phyloP scores from a whole-genome alignment of 306 rosid genomes.

The Sphenostylis stenocarpa region DNA sequence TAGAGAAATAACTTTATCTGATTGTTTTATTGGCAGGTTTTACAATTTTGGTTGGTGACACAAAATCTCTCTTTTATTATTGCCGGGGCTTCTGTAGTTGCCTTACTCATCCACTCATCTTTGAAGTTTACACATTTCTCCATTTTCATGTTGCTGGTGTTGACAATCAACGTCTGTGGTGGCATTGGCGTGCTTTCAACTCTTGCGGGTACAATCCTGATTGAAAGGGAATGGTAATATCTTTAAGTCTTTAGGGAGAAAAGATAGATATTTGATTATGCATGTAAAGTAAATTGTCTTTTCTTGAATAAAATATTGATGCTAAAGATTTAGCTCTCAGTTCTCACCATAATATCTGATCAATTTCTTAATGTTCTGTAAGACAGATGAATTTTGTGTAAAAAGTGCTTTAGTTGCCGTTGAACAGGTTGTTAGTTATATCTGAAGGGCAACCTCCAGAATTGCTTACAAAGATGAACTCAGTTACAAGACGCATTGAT shows the following conservation, averaged over 20 bases:
- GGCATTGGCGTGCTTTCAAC: slow-evolving; percentile 80
- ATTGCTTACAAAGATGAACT: slow-evolving; percentile 66
- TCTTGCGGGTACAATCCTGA: slow-evolving; percentile 83
- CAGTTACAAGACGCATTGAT: slow-evolving; percentile 74
- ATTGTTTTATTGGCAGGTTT: slow-evolving; percentile 58
- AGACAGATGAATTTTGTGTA: not conserved
- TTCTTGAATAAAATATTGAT: not conserved
- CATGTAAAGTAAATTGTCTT: not conserved
- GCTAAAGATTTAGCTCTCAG: not conserved
- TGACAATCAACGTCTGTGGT: slow-evolving; percentile 66
- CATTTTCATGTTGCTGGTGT: slow-evolving; percentile 53
- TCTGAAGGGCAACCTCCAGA: slow-evolving; percentile 70
- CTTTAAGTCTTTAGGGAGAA: slow-evolving; percentile 6
- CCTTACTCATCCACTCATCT: slow-evolving; percentile 51
- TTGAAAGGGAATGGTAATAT: slow-evolving; percentile 94
- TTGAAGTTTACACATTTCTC: slow-evolving; percentile 57
- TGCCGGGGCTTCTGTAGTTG: slow-evolving; percentile 69
- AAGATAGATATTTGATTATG: not conserved
- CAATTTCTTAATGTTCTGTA: not conserved
- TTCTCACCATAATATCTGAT: not conserved
- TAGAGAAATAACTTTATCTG: slow-evolving; percentile 13
- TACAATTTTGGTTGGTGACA: slow-evolving; percentile 69
- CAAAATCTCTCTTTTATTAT: slow-evolving; percentile 73
- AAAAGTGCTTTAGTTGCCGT: not conserved
- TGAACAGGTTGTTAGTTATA: slow-evolving; percentile 80